A percentile compares a stretch with the other conserved stretches of the same genome.
phyloP scores from a whole-genome alignment of 106 monocot species.

The Dactylorhiza incarnata region DNA sequence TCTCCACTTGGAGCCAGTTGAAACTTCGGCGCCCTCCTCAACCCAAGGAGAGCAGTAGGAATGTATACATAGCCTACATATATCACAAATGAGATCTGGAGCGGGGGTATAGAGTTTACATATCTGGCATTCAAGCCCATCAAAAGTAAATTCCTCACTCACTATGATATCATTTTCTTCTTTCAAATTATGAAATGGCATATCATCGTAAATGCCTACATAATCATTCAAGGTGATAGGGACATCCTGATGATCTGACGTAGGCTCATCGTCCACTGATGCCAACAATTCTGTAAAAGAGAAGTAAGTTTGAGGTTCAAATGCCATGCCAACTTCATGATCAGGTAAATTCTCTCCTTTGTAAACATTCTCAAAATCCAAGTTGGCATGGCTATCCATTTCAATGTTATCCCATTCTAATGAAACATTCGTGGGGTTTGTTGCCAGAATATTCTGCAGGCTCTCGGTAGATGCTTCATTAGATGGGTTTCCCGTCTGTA shows the following conservation, averaged over 20 bases:
- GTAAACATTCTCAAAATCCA: not conserved
- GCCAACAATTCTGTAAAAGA: slow-evolving; percentile 73
- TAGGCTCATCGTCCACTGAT: slow-evolving; percentile 35
- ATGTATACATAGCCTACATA: slow-evolving; percentile 52
- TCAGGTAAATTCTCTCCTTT: slow-evolving; percentile 10
- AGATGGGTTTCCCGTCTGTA: not conserved
- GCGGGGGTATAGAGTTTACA: slow-evolving; percentile 39
- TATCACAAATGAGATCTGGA: slow-evolving; percentile 50
- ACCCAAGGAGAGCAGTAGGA: slow-evolving; percentile 67
- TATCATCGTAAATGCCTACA: slow-evolving; percentile 11
- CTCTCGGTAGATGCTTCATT: slow-evolving; percentile 2
- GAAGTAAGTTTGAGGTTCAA: slow-evolving; percentile 92
- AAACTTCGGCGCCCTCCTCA: slow-evolving; percentile 20
- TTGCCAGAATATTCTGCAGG: not conserved
- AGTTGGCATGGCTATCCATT: slow-evolving; percentile 1
- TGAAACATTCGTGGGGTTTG: slow-evolving; percentile 3
- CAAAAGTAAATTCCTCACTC: not conserved
- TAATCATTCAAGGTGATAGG: slow-evolving; percentile 1
- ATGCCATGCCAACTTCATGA: slow-evolving; percentile 33
- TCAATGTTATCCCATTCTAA: slow-evolving; percentile 26
- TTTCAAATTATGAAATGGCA: not conserved
- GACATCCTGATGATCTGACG: slow-evolving; percentile 4
- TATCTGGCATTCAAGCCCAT: slow-evolving; percentile 24
- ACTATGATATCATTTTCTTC: slow-evolving; percentile 3
- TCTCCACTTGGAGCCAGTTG: slow-evolving; percentile 34